Conservation (phyloP, 2,329 filamentous ascomycete species). For the Aspergillus fijiensis region DNA sequence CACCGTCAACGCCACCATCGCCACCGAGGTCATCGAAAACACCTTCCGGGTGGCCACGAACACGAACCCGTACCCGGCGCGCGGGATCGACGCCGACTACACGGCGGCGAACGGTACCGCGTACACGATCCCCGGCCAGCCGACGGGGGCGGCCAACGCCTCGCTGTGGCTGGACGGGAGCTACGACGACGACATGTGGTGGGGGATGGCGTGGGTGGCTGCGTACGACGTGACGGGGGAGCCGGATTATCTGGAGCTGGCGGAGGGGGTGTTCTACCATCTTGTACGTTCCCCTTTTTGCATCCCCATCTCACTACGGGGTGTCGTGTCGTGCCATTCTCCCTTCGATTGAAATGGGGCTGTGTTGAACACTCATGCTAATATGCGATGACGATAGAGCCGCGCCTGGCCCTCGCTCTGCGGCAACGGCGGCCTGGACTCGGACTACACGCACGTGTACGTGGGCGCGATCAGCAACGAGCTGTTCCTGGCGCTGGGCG, state of each 20-base stretch:
- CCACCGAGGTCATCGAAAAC: slow-evolving; percentile 45
- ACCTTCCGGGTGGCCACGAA: slow-evolving; percentile 35
- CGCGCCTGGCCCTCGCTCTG: slow-evolving; percentile 46
- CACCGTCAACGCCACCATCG: slow-evolving; percentile 9
- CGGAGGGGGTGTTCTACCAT: slow-evolving; percentile 51
- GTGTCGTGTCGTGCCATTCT: no score
- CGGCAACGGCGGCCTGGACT: slow-evolving; percentile 50
- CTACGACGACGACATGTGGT: slow-evolving; percentile 57
- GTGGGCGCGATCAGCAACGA: slow-evolving; percentile 59
- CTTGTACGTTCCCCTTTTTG: slow-evolving; percentile 31
- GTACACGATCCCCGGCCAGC: neutral
- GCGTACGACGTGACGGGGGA: slow-evolving; percentile 55
- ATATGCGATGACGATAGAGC: slow-evolving; percentile 14
- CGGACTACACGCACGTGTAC: slow-evolving; percentile 47
- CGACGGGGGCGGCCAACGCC: slow-evolving; percentile 12
- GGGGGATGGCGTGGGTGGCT: slow-evolving; percentile 55
- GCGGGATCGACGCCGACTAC: slow-evolving; percentile 9
- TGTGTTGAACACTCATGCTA: neutral
- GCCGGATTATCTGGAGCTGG: slow-evolving; percentile 47
- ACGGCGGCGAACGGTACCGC: slow-evolving; percentile 1
- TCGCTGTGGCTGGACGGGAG: slow-evolving; percentile 30
- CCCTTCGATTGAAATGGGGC: neutral
- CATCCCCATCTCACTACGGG: no score
- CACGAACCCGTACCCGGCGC: slow-evolving; percentile 22
- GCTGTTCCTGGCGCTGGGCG: slow-evolving; percentile 56